Base-by-base conservation (phyloP, 2,329 filamentous ascomycete genomes). In the Thielaviopsis musarum region DNA sequence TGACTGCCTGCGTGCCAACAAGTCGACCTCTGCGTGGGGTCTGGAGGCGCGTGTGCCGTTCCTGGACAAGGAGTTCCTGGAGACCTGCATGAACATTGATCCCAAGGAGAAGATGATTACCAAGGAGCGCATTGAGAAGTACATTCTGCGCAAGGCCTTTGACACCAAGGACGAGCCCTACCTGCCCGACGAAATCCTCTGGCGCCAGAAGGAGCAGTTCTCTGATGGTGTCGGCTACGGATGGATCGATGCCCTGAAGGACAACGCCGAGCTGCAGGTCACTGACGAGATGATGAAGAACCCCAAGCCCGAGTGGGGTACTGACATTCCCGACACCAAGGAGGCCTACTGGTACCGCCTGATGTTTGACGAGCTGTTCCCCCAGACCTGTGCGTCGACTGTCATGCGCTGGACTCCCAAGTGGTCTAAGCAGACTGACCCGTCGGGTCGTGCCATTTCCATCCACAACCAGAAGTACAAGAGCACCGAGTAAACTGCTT, bases 291-390 rank as follows among this genome's bases (percentile, higher is more conserved):
- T 94, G 84, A 89, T 97, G 87, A 90, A 91, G 79, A 91, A 94
- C 81, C 91, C 93, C 64, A 96, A 95, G 80, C 82, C 88, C 13
- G 89, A 96, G 72, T 98, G 94, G 94, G 91, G 90, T 56, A 74
- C 75, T 67, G 94, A 98, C 69, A 82, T 95, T 63, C 94, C 93
- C 10, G 91, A 96, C 69, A 91, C 86, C 69, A 98, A 98, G 81
- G 93, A 98, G 75, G 93, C 90, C 74, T 94, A 95, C 79, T 98
- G 93, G 93, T 98, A 98, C 76, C 85, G 93, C 67, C 80, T 77
- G 71, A 97, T 98, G 91, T 98, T 97, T 70, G 93, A 98, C 72
- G 91, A 98, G 79, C 91, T 94, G 74, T 98, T 97, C 81, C 93
- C 93, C 54, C 80, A 84, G 60, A 85, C 85, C 69, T 97, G 91